Evolutionary conservation across 805 yeast species (phyloP), one percentile per base, ranked within the genome.

Genomic region (Saccharomycopsis sp.): DNA sequence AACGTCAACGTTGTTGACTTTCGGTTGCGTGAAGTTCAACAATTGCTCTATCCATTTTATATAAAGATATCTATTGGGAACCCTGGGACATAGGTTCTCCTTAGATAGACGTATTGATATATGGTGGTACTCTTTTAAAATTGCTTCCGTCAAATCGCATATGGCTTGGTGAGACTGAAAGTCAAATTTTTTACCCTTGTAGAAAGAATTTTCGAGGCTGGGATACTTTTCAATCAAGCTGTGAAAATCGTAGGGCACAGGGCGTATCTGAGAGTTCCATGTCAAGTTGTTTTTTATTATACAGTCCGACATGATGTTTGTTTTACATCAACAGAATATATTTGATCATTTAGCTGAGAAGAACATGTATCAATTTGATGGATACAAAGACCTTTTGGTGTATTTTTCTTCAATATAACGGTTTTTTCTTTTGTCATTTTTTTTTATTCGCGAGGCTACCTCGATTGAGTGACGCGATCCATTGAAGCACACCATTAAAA

Each of bases 1-100:
- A 24, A 52, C 68, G 14, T 85, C 86, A 8, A 69, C 67, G 24
- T 68, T 76, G 14, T 77, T 82, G 2, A 76, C 77, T 57, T 81
- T 80, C 67, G 40, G 23, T 14, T 21, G n/a, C 14, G 23, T n/a
- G 34, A 55, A 40, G 3, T 20, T 46, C 20, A 55, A 15, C 15
- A 54, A 34, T 34, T 50, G 34, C 16, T 16, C 46, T 2, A 57
- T 21, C 63, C 63, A 60, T 21, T 50, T n/a, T 14, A 56, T 24
- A 50, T 60, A 60, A 2, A 52, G 20, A 12, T 50, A 55, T 37
- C 63, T 47, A 24, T 60, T 60, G n/a, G 63, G 63, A 2, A 60
- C 54, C 4, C 58, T n/a, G 3, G 63, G 63, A 50, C 61, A 57
- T 15, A 60, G 24, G 24, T 60, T 20, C 3, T 41, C 24, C 2